A percentile compares a stretch with the other conserved stretches of the same genome.
phyloP scores from a whole-genome alignment of 2,329 filamentous ascomycete genomes.

The Magnaporthales sp. region DNA sequence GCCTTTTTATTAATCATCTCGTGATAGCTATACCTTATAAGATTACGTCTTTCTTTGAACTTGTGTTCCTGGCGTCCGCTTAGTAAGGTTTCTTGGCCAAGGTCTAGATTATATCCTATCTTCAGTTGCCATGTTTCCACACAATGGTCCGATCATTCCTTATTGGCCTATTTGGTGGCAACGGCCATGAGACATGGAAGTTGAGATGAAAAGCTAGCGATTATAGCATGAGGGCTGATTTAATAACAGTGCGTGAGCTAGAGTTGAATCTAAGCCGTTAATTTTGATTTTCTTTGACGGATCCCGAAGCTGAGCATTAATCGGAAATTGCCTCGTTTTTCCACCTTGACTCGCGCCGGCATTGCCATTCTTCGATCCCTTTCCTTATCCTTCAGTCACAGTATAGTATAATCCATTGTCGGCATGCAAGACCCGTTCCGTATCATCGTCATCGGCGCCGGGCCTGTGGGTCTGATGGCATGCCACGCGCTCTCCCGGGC shows the following conservation, averaged over 20 bases:
- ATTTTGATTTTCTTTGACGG: not conserved
- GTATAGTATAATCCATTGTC: not conserved
- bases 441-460: not conserved
- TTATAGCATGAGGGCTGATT: not conserved
- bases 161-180: not conserved
- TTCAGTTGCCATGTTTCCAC: not conserved
- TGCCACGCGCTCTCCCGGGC: not conserved
- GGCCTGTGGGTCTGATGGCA: not conserved
- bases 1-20: too few species aligned
- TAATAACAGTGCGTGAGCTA: not conserved
- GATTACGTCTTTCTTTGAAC: too few species aligned
- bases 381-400: not conserved
- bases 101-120: not conserved
- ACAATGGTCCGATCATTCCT: not conserved
- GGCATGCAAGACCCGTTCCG: not conserved
- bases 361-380: not conserved
- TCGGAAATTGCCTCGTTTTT: not conserved
- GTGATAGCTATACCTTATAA: too few species aligned
- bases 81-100: not conserved
- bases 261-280: not conserved
- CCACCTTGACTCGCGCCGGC: not conserved
- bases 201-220: not conserved
- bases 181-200: not conserved
- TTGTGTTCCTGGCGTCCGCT: too few species aligned
- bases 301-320: not conserved